A percentile compares a stretch with the other conserved stretches of the same genome.
Evolutionary conservation across 2,329 filamentous ascomycete genomes (phyloP).

Genomic region (Colletotrichum sp.): DNA sequence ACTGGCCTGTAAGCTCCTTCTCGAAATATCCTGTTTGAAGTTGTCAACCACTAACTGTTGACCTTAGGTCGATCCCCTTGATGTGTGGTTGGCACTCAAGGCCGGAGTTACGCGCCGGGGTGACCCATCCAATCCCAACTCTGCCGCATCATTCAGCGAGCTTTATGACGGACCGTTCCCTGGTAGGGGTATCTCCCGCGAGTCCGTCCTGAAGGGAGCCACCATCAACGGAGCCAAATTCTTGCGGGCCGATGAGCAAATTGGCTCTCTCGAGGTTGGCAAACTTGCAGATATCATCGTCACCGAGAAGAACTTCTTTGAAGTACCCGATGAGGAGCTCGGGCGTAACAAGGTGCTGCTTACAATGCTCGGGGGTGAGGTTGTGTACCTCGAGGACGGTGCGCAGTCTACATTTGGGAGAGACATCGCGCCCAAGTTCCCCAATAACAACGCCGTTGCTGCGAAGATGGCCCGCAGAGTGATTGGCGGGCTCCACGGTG

Average conservation of each 20-base stretch:
- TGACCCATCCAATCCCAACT: slow-evolving; percentile 29
- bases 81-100: slow-evolving; percentile 30
- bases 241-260: slow-evolving; percentile 26
- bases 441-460: slow-evolving; percentile 19
- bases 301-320: slow-evolving; percentile 24
- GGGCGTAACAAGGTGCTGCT: slow-evolving; percentile 27
- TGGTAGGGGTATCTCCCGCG: slow-evolving; percentile 22
- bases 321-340: slow-evolving; percentile 26
- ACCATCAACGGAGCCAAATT: slow-evolving; percentile 20
- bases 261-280: slow-evolving; percentile 29
- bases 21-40: too few relatives aligned
- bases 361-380: slow-evolving; percentile 30
- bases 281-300: slow-evolving; percentile 31
- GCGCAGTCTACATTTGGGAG: slow-evolving; percentile 20
- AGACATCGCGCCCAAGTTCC: slow-evolving; percentile 25
- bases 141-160: slow-evolving; percentile 22
- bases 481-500: not conserved
- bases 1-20: slow-evolving; percentile 29
- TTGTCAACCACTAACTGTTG: not conserved
- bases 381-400: slow-evolving; percentile 28
- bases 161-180: slow-evolving; percentile 17
- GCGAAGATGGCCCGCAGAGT: not conserved
- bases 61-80: slow-evolving; percentile 29
- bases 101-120: slow-evolving; percentile 28
- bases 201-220: not conserved